Evolutionary conservation across 106 monocot species (phyloP).

Genomic region (Dendrobium chrysotoxum): DNA sequence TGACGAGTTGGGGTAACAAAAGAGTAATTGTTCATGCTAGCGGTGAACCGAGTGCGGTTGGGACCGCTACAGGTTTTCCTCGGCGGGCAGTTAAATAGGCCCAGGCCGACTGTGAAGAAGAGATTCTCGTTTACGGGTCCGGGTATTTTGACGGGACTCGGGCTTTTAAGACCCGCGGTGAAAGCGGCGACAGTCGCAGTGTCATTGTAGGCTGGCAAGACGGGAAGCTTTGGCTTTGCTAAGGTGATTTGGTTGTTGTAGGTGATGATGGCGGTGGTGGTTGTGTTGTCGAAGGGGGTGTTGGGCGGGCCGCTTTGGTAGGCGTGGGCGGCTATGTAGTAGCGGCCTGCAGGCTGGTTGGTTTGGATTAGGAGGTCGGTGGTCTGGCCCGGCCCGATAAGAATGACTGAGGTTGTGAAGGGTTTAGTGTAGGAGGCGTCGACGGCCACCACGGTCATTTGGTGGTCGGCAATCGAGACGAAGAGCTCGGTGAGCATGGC

Average conservation of each 20-base stretch:
- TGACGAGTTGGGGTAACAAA: constrained; percentile 30
- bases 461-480: constrained; percentile 45
- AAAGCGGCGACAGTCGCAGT: constrained; percentile 26
- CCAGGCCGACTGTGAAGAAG: constrained; percentile 52
- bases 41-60: constrained; percentile 23
- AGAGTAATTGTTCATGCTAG: constrained; percentile 72
- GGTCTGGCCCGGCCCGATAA: constrained; percentile 46
- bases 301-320: constrained; percentile 36
- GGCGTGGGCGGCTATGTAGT: constrained; percentile 72
- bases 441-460: constrained; percentile 45
- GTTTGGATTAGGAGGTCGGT: constrained; percentile 49
- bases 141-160: constrained; percentile 21
- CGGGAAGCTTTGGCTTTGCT: background rate
- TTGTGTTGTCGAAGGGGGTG: constrained; percentile 56
- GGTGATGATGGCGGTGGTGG: constrained; percentile 64
- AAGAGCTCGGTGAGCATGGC: constrained; percentile 41
- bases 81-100: constrained; percentile 36
- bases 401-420: constrained; percentile 33
- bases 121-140: constrained; percentile 40
- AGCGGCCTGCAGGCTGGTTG: constrained; percentile 34
- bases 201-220: constrained; percentile 40
- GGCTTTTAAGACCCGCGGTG: constrained; percentile 30
- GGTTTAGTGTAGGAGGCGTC: constrained; percentile 57
- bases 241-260: constrained; percentile 14
- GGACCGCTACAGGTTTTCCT: constrained; percentile 32